Evolutionary conservation across 441 rosid species (phyloP), one percentile per base, ranked within the genome.

Genomic region (Adansonia rubrostipa): DNA sequence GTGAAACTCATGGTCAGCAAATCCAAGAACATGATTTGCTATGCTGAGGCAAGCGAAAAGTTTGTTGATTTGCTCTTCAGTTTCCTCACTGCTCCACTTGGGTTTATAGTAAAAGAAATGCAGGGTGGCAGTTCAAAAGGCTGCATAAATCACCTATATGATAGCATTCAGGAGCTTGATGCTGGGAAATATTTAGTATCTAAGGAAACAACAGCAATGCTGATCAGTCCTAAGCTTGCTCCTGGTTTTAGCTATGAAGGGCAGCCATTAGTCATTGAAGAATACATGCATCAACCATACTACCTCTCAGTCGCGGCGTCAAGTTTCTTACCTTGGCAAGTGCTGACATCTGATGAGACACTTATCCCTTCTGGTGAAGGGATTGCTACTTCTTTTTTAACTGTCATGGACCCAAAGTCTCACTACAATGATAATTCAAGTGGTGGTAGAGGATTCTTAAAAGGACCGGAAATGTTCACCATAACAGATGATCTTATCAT

Each of bases 71-170:
- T 83, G 14, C 73, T 85, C 40, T 79, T 80, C 20, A 80, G 86
- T n/a, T 80, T 85, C 79, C 86, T 83, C 8, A 57, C 79, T 20
- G 7, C 79, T 64, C 88, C 86, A 17, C 80, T 81, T 5, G 85
- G 82, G 10, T 40, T 60, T 24, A 11, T 74, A 22, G 36, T 33
- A 1, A 80, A 80, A 51, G 28, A 76, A 80, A 78, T 71, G 75
- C 22, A 44, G 0, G 42, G 58, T 2, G n/a, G 28, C 74, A 7
- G 0, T 51, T 50, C 65, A 10, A 69, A 42, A 67, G 78, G 79
- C 47, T 64, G 79, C 72, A n/a, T 81, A 40, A 8, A 19, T 73
- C 78, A 74, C 60, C 67, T 83, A 5, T 81, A 80, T n/a, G 50
- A 74, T 0, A 73, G 71, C 73, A 42, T 85, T 13, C 11, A 9